A percentile compares a stretch with the other conserved stretches of the same genome.
These are phyloP conservation scores for Hamamelis virginiana DNA, from an alignment of 164 flowering plant genomes.

Conservation along the genomic window DNA sequence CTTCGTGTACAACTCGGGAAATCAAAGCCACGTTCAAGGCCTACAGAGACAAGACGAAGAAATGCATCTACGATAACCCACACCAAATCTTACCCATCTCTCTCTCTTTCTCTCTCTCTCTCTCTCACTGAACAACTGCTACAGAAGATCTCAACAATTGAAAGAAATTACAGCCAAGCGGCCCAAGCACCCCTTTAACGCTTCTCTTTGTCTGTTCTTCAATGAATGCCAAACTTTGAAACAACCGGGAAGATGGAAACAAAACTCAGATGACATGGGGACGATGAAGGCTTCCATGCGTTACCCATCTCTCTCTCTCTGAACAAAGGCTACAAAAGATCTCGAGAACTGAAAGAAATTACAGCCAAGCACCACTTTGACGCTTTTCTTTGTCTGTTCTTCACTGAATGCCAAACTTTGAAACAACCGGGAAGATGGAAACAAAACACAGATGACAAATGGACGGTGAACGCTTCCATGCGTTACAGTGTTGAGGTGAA, in stretches of 20 bases:
- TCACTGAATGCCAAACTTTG: not conserved
- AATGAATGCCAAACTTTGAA: not conserved
- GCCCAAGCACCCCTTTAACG: no score
- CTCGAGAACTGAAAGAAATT: no score
- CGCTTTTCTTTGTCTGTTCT: no score
- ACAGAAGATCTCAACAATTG: no score
- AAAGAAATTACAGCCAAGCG: not conserved
- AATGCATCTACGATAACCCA: constrained; percentile 28
- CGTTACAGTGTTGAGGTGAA: no score
- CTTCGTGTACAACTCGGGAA: constrained; percentile 20
- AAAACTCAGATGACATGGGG: not conserved
- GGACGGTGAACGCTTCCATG: no score
- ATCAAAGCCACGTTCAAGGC: constrained; percentile 53
- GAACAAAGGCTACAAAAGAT: not conserved
- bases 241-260: not conserved
- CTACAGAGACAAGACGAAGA: constrained; percentile 48
- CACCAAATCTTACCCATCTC: constrained; percentile 17
- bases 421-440: no score
- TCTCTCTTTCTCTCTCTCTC: no score
- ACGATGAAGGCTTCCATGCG: no score
- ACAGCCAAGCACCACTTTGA: not conserved
- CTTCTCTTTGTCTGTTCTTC: no score
- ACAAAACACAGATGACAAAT: no score
- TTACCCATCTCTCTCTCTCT: not conserved
- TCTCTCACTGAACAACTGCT: not conserved